These are phyloP conservation scores for Silene latifolia DNA, from an alignment of 148 eudicot species.

Conservation along the genomic window DNA sequence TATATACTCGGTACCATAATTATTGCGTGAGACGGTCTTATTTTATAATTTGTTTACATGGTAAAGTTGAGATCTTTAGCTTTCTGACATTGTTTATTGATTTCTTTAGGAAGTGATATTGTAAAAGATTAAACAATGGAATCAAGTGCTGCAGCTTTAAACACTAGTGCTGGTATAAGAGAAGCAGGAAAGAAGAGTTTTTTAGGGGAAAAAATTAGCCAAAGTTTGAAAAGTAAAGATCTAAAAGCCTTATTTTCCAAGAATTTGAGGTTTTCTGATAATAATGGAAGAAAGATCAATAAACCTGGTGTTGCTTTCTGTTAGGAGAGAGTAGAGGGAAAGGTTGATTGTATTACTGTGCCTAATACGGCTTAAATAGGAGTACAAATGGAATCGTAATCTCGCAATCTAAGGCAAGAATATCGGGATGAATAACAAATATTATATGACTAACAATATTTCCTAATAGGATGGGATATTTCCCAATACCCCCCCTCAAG, in stretches of 20 bases:
- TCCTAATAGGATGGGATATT: no score
- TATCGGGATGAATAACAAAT: no score
- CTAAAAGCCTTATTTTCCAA: conserved; percentile 25
- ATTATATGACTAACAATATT: no score
- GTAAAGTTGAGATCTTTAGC: conserved; percentile 19
- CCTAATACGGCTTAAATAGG: no score
- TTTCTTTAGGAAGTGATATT: conserved; percentile 6
- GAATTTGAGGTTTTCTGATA: conserved; percentile 16
- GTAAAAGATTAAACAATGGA: conserved; percentile 13
- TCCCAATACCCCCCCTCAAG: no score
- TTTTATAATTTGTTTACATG: not conserved
- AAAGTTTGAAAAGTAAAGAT: conserved; percentile 24
- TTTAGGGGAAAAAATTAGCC: conserved; percentile 34
- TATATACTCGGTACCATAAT: no score
- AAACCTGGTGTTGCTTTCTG: conserved; percentile 35
- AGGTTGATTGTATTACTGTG: no score
- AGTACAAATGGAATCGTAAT: no score
- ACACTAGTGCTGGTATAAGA: conserved; percentile 8
- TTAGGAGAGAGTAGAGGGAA: no score
- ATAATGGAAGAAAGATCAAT: conserved; percentile 14
- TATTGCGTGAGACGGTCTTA: no score
- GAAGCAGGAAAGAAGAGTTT: conserved; percentile 20
- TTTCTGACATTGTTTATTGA: conserved; percentile 10
- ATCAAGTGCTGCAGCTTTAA: conserved; percentile 23
- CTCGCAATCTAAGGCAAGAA: no score